Evolutionary conservation across 2,329 filamentous ascomycete genomes (phyloP).

Genomic region (Phialophora chinensis): DNA sequence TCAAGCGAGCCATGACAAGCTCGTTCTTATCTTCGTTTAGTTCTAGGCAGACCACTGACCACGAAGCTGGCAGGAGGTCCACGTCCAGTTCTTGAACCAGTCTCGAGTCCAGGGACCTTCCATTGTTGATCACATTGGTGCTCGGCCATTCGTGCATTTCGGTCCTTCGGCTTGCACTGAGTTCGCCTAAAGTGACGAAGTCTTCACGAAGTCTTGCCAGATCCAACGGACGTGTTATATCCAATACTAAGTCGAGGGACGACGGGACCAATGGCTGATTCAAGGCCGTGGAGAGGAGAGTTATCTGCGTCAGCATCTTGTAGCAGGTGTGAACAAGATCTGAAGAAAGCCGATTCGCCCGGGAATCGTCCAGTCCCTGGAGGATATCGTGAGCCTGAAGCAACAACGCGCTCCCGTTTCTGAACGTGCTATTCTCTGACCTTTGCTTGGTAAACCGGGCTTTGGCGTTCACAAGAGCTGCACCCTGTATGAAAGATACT

Average conservation of each 20-base stretch:
- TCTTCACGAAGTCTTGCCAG: slow-evolving; percentile 28
- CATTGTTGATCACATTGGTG: slow-evolving; percentile 4
- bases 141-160: slow-evolving; percentile 23
- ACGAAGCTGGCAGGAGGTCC: slow-evolving; percentile 79
- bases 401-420: slow-evolving; percentile 27
- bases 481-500: slow-evolving; percentile 35
- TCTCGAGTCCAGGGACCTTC: slow-evolving; percentile 47
- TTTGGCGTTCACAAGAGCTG: slow-evolving; percentile 1
- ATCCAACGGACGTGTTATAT: slow-evolving; percentile 34
- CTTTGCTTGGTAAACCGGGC: slow-evolving; percentile 2
- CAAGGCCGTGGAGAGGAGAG: slow-evolving; percentile 37
- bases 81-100: slow-evolving; percentile 72
- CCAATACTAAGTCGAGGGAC: slow-evolving; percentile 32
- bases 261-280: slow-evolving; percentile 31
- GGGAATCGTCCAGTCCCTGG: slow-evolving; percentile 11
- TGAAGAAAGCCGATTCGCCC: slow-evolving; percentile 24
- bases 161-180: slow-evolving; percentile 22
- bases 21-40: slow-evolving; percentile 83
- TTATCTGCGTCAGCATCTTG: slow-evolving; percentile 35
- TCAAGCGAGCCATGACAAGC: slow-evolving; percentile 85
- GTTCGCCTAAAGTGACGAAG: slow-evolving; percentile 24
- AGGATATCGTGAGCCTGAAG: slow-evolving; percentile 31
- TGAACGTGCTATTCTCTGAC: background rate
- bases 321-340: slow-evolving; percentile 33
- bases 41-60: slow-evolving; percentile 85